Conservation (phyloP, 345 rosid genomes). For the Eucalyptus regnans region DNA sequence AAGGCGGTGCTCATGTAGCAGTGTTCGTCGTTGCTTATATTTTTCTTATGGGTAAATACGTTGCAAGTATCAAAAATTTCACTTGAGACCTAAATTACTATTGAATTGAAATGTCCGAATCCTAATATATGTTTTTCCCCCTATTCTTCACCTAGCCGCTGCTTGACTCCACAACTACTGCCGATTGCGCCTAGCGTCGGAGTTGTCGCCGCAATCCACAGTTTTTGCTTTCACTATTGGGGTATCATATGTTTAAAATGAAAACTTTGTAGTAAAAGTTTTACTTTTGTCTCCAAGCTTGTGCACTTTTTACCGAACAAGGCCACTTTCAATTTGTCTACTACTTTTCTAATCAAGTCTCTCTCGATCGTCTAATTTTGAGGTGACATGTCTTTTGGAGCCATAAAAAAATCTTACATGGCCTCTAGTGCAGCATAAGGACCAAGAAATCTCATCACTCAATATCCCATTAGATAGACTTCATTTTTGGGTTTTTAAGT, state of each 20-base stretch:
- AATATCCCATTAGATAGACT: neutral
- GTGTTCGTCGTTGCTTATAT: neutral
- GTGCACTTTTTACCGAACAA: neutral
- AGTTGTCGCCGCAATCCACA: neutral
- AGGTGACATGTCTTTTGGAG: neutral
- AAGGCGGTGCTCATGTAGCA: neutral
- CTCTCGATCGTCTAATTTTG: neutral
- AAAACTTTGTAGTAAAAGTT: neutral
- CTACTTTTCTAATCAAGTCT: neutral
- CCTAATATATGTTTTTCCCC: neutral
- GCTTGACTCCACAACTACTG: neutral
- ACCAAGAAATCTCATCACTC: neutral
- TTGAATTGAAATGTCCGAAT: neutral
- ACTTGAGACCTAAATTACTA: neutral
- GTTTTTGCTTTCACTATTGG: neutral
- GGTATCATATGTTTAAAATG: neutral
- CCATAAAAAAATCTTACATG: neutral
- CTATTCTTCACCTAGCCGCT: neutral
- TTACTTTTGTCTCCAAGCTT: neutral
- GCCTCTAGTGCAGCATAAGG: neutral
- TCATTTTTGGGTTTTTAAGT: neutral
- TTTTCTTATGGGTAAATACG: neutral
- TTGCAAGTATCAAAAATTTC: neutral
- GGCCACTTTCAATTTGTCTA: neutral
- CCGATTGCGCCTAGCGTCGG: neutral